Base-by-base conservation (phyloP, 495 filamentous ascomycete genomes). In the Peziza echinospora region DNA sequence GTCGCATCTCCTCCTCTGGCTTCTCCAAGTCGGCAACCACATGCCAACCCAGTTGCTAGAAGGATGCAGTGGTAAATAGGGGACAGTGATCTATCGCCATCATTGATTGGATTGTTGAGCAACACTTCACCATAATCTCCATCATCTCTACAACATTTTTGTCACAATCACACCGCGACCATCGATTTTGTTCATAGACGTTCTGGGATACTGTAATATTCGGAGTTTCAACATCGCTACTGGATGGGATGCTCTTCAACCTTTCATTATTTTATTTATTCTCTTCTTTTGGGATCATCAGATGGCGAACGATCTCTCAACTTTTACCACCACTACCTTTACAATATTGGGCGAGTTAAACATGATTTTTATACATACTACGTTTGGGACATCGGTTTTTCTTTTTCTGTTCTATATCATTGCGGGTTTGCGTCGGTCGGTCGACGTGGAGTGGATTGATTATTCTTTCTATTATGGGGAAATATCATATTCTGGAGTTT, bases 1-100 rank as follows among this genome's bases (percentile, higher is more conserved):
- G 71, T 93, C 64, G 73, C 85, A 26, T 93, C 85, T 67, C 91
- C 89, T 53, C 87, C 89, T 2, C 80, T 59, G 43, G 37, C 56
- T 24, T 60, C 57, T 41, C 57, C 57, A 21, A 48, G 51, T 46
- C 51, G 57, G 30, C 53, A 50, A 30, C 49, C 49, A 22, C 44
- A 52, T 22, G 44, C 55, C 44, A 59, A 37, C 30, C 30, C 30
- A 17, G 19, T 37, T 13, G 19, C 30, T 13, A 37, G 30, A 17
- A 51, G 56, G 28, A 53, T 56, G 47, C 53, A 49, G 43, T 59
- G 56, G 56, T 59, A 55, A 44, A 55, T 37, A 34, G 7, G 7
- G 7, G 8, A 11, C 13, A 13, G 30, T 11, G 30, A 37, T 37
- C 30, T 8, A 17, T 37, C 30, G 30, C 30, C 30, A 37, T 37